Percentiles rank a stretch among this genome's conserved stretches.
Conservation (phyloP, 2,329 filamentous ascomycete genomes). For the Xylaria sp. region DNA sequence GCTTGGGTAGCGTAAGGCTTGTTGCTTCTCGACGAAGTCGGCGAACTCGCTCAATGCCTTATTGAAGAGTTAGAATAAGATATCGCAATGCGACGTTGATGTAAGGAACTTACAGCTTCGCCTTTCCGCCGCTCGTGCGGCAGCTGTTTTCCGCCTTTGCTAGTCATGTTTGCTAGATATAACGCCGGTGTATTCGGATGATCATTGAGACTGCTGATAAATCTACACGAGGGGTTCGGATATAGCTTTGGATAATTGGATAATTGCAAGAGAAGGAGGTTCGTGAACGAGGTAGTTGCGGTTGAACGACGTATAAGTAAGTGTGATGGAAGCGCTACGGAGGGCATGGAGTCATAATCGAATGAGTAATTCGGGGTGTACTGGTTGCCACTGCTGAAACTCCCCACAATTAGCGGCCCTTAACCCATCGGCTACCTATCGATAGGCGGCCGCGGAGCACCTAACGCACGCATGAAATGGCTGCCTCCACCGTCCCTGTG, state of each 20-base stretch:
- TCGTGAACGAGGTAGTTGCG: background rate
- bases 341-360: background rate
- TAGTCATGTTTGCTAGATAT: slow-evolving; percentile 51
- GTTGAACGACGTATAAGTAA: background rate
- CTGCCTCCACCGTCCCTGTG: background rate
- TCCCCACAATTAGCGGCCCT: too few species aligned
- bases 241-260: background rate
- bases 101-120: slow-evolving; percentile 66
- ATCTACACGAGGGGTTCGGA: background rate
- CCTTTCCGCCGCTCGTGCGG: slow-evolving; percentile 82
- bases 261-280: background rate
- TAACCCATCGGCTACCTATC: background rate
- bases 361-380: background rate
- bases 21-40: slow-evolving; percentile 95
- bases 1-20: slow-evolving; percentile 68
- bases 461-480: background rate
- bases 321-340: background rate
- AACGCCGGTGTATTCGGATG: slow-evolving; percentile 29
- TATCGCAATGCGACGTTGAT: background rate
- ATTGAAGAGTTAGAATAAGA: background rate
- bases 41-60: slow-evolving; percentile 91
- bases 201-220: slow-evolving; percentile 26
- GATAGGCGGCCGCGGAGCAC: background rate
- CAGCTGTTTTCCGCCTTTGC: slow-evolving; percentile 62
- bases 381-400: background rate